Evolutionary conservation across 306 rosid genomes (phyloP).

Genomic region (Elaeagnus macrophylla): DNA sequence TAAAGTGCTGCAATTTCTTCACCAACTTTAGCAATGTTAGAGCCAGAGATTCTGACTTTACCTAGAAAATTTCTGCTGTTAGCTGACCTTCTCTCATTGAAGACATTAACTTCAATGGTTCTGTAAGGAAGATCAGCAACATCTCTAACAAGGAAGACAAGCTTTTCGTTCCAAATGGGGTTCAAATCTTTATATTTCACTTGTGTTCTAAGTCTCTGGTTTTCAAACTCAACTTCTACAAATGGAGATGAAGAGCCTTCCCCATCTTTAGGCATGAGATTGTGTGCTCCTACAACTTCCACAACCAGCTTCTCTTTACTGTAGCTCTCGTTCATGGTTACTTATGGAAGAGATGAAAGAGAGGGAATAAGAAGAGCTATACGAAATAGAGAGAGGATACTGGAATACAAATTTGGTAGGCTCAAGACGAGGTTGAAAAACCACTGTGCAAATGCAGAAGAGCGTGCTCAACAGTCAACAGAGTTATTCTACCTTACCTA

Average conservation of each 20-base stretch:
- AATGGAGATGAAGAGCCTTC: constrained; percentile 57
- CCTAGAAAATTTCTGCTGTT: constrained; percentile 49
- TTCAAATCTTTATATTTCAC: constrained; percentile 48
- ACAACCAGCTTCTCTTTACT: constrained; percentile 46
- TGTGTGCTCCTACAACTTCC: constrained; percentile 47
- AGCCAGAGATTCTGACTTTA: constrained; percentile 46
- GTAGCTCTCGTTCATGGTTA: constrained; percentile 22
- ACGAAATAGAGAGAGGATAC: background rate
- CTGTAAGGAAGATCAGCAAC: constrained; percentile 45
- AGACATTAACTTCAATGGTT: constrained; percentile 41
- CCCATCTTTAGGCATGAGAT: constrained; percentile 61
- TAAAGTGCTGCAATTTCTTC: constrained; percentile 33
- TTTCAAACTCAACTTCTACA: constrained; percentile 49
- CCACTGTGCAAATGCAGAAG: constrained; percentile 12
- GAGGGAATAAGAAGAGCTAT: background rate
- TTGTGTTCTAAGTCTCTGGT: constrained; percentile 42
- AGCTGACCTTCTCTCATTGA: constrained; percentile 47
- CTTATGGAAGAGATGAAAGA: background rate
- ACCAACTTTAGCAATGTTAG: constrained; percentile 38
- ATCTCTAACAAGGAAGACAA: constrained; percentile 37
- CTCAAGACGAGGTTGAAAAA: constrained; percentile 10
- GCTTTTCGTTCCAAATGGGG: constrained; percentile 59
- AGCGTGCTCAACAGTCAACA: constrained; percentile 15
- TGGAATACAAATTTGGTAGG: constrained; percentile 17
- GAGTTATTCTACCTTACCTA: background rate